Base-by-base conservation (phyloP, 257 asterid species). In the Solanum virginianum region DNA sequence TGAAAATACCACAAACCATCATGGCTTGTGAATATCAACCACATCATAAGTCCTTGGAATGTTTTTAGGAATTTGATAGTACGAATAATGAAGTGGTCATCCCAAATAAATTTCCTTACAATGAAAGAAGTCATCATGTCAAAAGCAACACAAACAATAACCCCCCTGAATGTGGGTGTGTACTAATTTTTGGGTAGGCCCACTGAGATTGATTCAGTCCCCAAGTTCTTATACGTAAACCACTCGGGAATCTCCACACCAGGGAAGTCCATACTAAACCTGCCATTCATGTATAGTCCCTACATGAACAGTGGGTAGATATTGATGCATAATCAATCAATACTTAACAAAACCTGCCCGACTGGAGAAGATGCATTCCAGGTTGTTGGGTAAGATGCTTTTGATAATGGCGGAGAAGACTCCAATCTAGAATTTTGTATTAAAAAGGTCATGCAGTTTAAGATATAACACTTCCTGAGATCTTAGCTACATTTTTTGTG, bases 201-300 rank as follows among this genome's bases (percentile, higher is more conserved):
- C 20, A 79, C 83, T 53, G 45, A 51, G n/a, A 79, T 53, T 24
- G 63, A 79, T 54, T 2, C 4, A 60, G 80, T 22, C 51, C 71
- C 84, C 32, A 0, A 43, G 47, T 47, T 66, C 70, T 54, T 84
- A 36, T 32, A 32, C 5, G 80, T 60, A 71, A 72, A 86, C 84
- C 84, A 75, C 29, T 55, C 49, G 1, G 86, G 86, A 74, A 83
- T 43, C 22, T 59, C 13, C 17, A 20, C 54, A 39, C 84, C 84
- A 7, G 86, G 85, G n/a, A 54, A 0, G 13, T 10, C 75, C 16
- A 60, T 83, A 6, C 68, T 63, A 22, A 83, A 82, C 14, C 47
- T 32, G 6, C 18, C 59, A 29, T 32, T 47, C 17, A 6, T 75
- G 11, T 7, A 12, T 13, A 72, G 68, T 22, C 59, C 86, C 88